Percentiles rank a stretch among this genome's conserved stretches.
Conservation (phyloP, 805 yeast genomes). For the Ogataea ramenticola region DNA sequence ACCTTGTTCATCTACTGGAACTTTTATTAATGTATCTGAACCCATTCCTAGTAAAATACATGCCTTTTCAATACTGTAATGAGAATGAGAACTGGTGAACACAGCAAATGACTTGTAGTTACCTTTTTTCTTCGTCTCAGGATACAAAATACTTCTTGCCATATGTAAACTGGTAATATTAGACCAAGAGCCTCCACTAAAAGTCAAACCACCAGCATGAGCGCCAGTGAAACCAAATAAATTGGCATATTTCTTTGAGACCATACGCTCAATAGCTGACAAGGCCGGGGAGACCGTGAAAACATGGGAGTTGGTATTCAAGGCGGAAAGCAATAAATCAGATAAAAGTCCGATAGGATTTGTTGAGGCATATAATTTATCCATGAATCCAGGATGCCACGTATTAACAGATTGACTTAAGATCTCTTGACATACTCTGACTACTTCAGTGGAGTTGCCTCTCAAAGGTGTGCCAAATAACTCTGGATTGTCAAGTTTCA, state of each 20-base stretch:
- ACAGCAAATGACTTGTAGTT: conserved; percentile 57
- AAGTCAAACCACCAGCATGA: conserved; percentile 74
- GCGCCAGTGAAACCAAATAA: conserved; percentile 50
- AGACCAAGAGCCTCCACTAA: conserved; percentile 85
- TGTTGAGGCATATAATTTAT: conserved; percentile 78
- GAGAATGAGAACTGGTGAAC: conserved; percentile 65
- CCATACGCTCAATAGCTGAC: conserved; percentile 64
- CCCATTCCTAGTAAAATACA: conserved; percentile 76
- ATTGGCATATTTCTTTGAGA: conserved; percentile 60
- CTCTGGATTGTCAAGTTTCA: conserved; percentile 28
- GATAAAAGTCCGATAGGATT: conserved; percentile 77
- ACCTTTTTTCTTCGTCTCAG: conserved; percentile 63
- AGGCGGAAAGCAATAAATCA: conserved; percentile 57
- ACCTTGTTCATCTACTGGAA: conserved; percentile 50
- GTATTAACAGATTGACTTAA: conserved; percentile 68
- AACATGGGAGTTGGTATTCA: conserved; percentile 82
- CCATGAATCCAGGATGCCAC: conserved; percentile 83
- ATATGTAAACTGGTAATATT: conserved; percentile 72
- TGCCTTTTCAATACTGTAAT: conserved; percentile 75
- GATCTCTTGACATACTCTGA: conserved; percentile 45
- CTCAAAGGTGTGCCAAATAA: conserved; percentile 16
- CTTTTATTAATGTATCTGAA: conserved; percentile 50
- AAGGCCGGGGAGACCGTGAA: conserved; percentile 79
- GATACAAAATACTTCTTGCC: conserved; percentile 60
- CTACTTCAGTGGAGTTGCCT: conserved; percentile 30